Evolutionary conservation across 306 rosid genomes (phyloP).

Genomic region (Cucumis cinereus): DNA sequence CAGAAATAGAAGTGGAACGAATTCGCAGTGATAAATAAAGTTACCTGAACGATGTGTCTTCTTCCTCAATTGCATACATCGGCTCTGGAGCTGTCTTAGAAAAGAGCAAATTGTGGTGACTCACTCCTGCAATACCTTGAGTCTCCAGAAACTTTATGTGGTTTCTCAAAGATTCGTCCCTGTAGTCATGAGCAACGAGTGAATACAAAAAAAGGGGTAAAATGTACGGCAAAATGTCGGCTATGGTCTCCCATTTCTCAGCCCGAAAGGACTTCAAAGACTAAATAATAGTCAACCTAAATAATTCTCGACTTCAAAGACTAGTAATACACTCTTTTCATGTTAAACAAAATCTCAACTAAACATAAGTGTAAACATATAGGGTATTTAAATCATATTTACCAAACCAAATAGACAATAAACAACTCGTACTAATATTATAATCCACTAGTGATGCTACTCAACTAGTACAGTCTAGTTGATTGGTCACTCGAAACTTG

Average conservation of each 20-base stretch:
- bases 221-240: background rate
- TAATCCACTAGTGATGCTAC: background rate
- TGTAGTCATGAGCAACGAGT: slow-evolving; percentile 9
- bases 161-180: slow-evolving; percentile 44
- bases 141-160: slow-evolving; percentile 62
- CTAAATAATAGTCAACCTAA: no score
- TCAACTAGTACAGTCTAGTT: background rate
- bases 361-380: background rate
- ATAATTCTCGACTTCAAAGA: no score
- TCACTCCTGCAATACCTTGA: slow-evolving; percentile 77
- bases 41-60: slow-evolving; percentile 49
- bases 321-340: background rate
- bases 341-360: background rate
- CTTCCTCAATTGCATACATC: slow-evolving; percentile 32
- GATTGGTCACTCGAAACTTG: background rate
- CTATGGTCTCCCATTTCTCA: background rate
- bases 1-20: background rate
- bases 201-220: background rate
- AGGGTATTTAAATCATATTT: background rate
- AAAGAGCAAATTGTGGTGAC: slow-evolving; percentile 89
- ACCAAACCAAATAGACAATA: background rate
- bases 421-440: background rate
- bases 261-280: background rate
- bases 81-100: slow-evolving; percentile 55
- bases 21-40: background rate